These are phyloP conservation scores for Mercurialis annua DNA, from an alignment of 345 rosid genomes.

Conservation along the genomic window DNA sequence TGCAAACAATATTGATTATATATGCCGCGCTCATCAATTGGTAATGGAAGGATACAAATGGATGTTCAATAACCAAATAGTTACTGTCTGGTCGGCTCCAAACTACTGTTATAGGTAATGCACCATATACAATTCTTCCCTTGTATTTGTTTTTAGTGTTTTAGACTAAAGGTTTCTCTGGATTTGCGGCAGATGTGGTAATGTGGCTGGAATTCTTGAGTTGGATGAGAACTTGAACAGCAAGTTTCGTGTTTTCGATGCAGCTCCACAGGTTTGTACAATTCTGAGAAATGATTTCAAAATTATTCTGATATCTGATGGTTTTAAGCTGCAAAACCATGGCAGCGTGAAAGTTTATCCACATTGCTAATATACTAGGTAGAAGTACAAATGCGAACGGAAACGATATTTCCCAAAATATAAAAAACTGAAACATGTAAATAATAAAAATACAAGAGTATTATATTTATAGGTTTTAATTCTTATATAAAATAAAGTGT, in stretches of 20 bases:
- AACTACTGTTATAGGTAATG: constrained; percentile 94
- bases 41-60: constrained; percentile 99
- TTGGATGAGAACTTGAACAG: constrained; percentile 80
- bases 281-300: not conserved
- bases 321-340: not conserved
- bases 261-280: constrained; percentile 78
- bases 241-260: constrained; percentile 87
- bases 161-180: constrained; percentile 6
- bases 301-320: not conserved
- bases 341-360: not conserved
- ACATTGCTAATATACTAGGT: no score
- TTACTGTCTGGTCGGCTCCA: constrained; percentile 99
- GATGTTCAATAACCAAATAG: constrained; percentile 94
- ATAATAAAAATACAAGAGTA: no score
- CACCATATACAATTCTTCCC: not conserved
- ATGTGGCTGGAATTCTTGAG: constrained; percentile 90
- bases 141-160: constrained; percentile 12
- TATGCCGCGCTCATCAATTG: constrained; percentile 93
- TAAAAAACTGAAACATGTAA: no score
- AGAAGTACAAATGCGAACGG: no score
- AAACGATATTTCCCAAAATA: no score
- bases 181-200: constrained; percentile 71
- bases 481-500: no score
- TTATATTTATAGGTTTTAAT: no score
- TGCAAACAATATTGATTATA: constrained; percentile 78